Base-by-base conservation (phyloP, 2,329 filamentous ascomycete species). In the Periglandula ipomoeae region DNA sequence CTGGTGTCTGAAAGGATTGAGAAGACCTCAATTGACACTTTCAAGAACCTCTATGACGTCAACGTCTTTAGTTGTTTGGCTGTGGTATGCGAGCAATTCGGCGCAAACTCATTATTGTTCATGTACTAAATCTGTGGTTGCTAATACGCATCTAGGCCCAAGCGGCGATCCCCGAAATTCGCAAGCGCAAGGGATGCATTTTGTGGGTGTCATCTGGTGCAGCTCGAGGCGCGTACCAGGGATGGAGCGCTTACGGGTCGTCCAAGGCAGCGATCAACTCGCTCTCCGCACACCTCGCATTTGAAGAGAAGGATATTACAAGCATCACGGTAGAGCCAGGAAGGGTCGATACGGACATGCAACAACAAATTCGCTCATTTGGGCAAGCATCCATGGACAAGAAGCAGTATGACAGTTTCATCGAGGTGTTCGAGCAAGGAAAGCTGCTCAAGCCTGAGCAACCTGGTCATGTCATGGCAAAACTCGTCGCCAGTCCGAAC, bases 341-440 rank as follows among this genome's bases (percentile, higher is more conserved):
- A 2, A 81, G 87, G 41, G 85, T 94, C 7, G 86, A 95, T 61
- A 96, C 90, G 0, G 84, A 84, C 46, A 96, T 96, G 90, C 90
- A 95, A 64, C 75, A 75, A n/a, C 78, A 85, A 50, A 78, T 98
- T 50, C 75, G 93, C 45, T 82, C 89, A 42, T 63, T 68, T 3
- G 77, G 74, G 39, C 65, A 67, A 34, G 60, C 62, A 2, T 65
- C 64, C 47, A 82, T 82, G 78, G 60, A 71, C 44, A 62, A 71
- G 47, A 62, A 68, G 6, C 77, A 81, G 50, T 85, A 93, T 64
- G 72, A 76, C 7, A 72, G 69, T 24, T 97, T 97, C 58, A 72
- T 79, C 11, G 72, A 78, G 1, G 75, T 86, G 15, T 84, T 89
- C 61, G 76, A 81, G 55, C 74, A 78, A 5, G 89, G 89, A 13